These are phyloP conservation scores for Falciphora oryzae DNA, from an alignment of 2,329 filamentous ascomycete genomes.

Conservation along the genomic window DNA sequence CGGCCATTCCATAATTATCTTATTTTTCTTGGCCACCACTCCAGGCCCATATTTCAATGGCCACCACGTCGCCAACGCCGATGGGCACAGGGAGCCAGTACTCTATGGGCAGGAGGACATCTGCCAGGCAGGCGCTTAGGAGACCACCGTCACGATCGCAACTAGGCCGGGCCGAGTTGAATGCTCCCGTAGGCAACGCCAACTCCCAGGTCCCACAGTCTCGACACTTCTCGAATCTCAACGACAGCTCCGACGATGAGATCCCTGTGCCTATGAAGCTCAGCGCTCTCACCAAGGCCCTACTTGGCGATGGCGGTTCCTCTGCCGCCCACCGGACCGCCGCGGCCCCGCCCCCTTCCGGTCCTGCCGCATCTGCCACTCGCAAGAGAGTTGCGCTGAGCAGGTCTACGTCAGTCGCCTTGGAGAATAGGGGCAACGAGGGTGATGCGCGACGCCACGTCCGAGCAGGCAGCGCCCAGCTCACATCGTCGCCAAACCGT, in stretches of 20 bases:
- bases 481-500: constrained; percentile 36
- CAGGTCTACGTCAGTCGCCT: constrained; percentile 35
- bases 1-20: background rate
- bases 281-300: constrained; percentile 83
- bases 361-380: constrained; percentile 38
- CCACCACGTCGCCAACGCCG: constrained; percentile 50
- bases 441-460: constrained; percentile 28
- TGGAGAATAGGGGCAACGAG: constrained; percentile 31
- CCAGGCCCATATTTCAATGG: constrained; percentile 31
- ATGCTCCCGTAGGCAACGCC: constrained; percentile 24
- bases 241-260: constrained; percentile 93
- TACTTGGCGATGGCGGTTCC: constrained; percentile 60
- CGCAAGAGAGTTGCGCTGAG: constrained; percentile 46
- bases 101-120: constrained; percentile 45
- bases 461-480: constrained; percentile 42
- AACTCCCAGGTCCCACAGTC: constrained; percentile 24
- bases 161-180: constrained; percentile 40
- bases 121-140: constrained; percentile 49
- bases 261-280: constrained; percentile 89
- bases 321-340: constrained; percentile 22
- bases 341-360: constrained; percentile 17
- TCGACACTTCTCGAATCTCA: constrained; percentile 45
- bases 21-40: background rate
- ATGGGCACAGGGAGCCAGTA: constrained; percentile 40
- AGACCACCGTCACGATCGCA: constrained; percentile 42